Percentiles rank a stretch among this genome's conserved stretches.
Conservation (phyloP, 306 rosid species). For the Hippophae tibetana region DNA sequence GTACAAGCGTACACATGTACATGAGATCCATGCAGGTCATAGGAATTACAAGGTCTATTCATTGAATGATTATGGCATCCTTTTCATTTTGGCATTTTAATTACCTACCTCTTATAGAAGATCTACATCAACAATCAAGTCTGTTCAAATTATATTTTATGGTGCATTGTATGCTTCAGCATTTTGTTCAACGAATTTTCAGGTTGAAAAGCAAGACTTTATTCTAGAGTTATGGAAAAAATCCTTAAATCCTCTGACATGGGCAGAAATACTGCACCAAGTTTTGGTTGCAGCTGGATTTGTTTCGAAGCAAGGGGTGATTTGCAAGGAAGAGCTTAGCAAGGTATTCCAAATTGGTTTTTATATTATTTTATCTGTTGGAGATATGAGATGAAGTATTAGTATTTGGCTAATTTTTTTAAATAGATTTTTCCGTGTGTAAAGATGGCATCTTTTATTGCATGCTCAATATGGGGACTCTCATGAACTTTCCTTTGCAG, state of each 20-base stretch:
- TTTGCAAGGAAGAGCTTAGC: conserved; percentile 47
- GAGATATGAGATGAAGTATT: too few relatives aligned
- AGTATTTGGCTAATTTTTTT: too few relatives aligned
- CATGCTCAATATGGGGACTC: too few relatives aligned
- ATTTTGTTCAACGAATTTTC: conserved; percentile 28
- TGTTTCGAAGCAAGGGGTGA: conserved; percentile 66
- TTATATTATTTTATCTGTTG: background rate
- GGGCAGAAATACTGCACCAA: conserved; percentile 89
- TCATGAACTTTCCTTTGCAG: too few relatives aligned
- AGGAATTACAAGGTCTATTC: background rate
- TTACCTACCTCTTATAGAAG: too few relatives aligned
- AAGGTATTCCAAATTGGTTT: conserved; percentile 44
- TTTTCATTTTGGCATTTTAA: too few relatives aligned
- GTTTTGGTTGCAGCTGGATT: conserved; percentile 90
- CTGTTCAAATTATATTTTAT: background rate
- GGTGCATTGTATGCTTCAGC: conserved; percentile 9
- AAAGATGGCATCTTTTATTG: too few relatives aligned
- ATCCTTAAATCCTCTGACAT: conserved; percentile 74
- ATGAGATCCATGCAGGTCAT: background rate
- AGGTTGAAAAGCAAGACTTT: conserved; percentile 66
- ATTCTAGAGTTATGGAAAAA: conserved; percentile 64
- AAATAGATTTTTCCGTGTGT: too few relatives aligned
- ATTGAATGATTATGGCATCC: too few relatives aligned
- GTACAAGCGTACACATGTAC: background rate
- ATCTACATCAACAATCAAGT: too few relatives aligned